Evolutionary conservation across 192 early-diverging fungal species (phyloP).

Genomic region (Endogone sp.): DNA sequence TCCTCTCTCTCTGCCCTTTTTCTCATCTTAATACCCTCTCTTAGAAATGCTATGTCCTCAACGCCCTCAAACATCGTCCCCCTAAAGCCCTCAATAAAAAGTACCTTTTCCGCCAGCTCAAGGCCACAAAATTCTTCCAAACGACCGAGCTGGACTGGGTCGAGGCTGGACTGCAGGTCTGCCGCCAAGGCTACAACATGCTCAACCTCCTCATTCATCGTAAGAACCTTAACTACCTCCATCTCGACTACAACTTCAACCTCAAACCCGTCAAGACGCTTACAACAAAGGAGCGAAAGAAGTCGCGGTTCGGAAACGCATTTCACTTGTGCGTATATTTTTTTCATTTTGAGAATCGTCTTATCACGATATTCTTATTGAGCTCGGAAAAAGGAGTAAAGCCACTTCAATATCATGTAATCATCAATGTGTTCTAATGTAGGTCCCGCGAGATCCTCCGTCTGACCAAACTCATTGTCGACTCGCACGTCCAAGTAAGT

Average conservation of each 20-base stretch:
- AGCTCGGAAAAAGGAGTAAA: neutral
- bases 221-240: slow-evolving; percentile 97
- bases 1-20: too few species aligned
- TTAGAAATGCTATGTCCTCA: slow-evolving; percentile 89
- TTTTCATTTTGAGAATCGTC: too few species aligned
- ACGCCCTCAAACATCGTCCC: slow-evolving; percentile 80
- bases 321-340: slow-evolving; percentile 81
- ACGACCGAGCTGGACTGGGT: slow-evolving; percentile 99
- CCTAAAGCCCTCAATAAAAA: slow-evolving; percentile 92
- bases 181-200: slow-evolving; percentile 99
- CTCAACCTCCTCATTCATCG: slow-evolving; percentile 97
- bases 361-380: neutral
- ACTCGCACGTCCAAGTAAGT: slow-evolving; percentile 96
- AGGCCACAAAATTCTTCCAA: slow-evolving; percentile 98
- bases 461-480: slow-evolving; percentile 94
- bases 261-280: slow-evolving; percentile 98
- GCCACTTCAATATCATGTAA: neutral
- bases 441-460: slow-evolving; percentile 85
- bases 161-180: slow-evolving; percentile 97
- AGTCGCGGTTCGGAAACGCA: slow-evolving; percentile 97
- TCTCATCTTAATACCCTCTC: too few species aligned
- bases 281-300: slow-evolving; percentile 99
- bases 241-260: slow-evolving; percentile 99
- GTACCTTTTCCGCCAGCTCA: slow-evolving; percentile 92
- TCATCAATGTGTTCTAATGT: too few species aligned